Evolutionary conservation across 169 alveolate species (phyloP), one percentile per base, ranked within the genome.

Genomic region (Eimeria brunetti): DNA sequence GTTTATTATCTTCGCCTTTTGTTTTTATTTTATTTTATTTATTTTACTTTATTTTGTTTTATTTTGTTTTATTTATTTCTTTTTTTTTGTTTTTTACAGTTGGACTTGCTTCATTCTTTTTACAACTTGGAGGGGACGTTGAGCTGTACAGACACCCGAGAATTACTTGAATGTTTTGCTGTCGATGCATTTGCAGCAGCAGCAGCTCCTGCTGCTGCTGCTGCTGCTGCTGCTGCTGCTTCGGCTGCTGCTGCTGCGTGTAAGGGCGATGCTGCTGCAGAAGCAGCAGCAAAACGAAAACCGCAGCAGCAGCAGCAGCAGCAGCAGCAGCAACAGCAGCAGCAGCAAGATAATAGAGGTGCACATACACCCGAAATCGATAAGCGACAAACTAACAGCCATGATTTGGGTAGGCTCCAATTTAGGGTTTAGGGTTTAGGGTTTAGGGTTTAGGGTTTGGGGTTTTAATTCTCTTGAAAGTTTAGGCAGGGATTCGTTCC

Each of bases 51-150:
- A 18, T 58, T 58, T 58, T 58, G 14, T 58, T 58, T 24, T 2
- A 0, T 58, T 2, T 69, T 0, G 44, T 33, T 16, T 14, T 41
- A n/a, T 69, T 69, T n/a, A n/a, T 24, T 69, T 0, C 41, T 60
- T 30, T 24, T 4, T 24, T 62, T 64, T 27, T 67, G 64, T n/a
- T n/a, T n/a, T n/a, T n/a, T n/a, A n/a, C 94, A 86, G 94, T 84
- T 86, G 67, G 49, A 62, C n/a, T 64, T 38, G 27, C 84, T 86
- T 49, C 64, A 64, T 20, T 60, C 83, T 27, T 20, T 44, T 46
- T 46, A 67, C 49, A 36, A 51, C 41, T 49, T 86, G 33, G 94
- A 86, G 18, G 94, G 94, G 24, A 30, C 94, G 14, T 69, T 86
- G 20, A 16, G 67, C n/a, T 64, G 41, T 69, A 24, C 30, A 60